Conservation (phyloP, 1,284 basidiomycete species). For the Ustilago xerochloae region DNA sequence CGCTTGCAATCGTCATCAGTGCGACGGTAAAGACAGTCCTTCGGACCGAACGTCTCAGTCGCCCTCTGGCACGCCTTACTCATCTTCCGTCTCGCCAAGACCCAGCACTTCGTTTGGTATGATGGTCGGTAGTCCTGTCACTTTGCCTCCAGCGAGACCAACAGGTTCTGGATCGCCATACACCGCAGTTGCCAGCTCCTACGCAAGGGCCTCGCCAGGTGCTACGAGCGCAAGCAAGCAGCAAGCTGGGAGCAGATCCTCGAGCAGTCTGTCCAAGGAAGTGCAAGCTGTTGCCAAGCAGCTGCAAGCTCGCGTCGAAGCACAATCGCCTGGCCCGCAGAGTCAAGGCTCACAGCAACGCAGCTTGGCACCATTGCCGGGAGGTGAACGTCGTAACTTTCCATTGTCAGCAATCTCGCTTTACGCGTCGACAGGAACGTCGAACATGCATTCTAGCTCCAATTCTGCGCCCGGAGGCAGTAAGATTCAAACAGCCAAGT, state of each 20-base stretch:
- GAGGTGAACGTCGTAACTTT: constrained; percentile 36
- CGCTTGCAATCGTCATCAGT: constrained; percentile 60
- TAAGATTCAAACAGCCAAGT: constrained; percentile 26
- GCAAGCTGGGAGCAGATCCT: background rate
- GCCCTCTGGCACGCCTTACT: constrained; percentile 20
- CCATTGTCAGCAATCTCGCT: constrained; percentile 43
- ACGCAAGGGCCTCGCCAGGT: constrained; percentile 11
- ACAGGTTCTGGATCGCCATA: background rate
- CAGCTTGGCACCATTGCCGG: constrained; percentile 8
- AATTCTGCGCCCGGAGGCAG: constrained; percentile 9
- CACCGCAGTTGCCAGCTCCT: background rate
- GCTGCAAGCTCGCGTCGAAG: constrained; percentile 44
- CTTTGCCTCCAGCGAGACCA: constrained; percentile 4
- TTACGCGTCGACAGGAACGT: constrained; percentile 33
- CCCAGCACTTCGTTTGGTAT: constrained; percentile 7
- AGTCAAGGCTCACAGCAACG: constrained; percentile 7
- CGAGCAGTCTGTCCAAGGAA: constrained; percentile 36
- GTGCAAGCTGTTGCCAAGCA: constrained; percentile 46
- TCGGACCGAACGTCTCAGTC: constrained; percentile 17
- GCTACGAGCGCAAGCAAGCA: background rate
- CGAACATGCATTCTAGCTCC: constrained; percentile 24
- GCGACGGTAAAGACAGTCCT: constrained; percentile 33
- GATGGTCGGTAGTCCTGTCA: constrained; percentile 1
- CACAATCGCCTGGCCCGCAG: constrained; percentile 30
- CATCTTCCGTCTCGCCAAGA: constrained; percentile 23